A percentile compares a stretch with the other conserved stretches of the same genome.
phyloP scores from a whole-genome alignment of 805 yeast genomes.

The Myxozyma monticola region DNA sequence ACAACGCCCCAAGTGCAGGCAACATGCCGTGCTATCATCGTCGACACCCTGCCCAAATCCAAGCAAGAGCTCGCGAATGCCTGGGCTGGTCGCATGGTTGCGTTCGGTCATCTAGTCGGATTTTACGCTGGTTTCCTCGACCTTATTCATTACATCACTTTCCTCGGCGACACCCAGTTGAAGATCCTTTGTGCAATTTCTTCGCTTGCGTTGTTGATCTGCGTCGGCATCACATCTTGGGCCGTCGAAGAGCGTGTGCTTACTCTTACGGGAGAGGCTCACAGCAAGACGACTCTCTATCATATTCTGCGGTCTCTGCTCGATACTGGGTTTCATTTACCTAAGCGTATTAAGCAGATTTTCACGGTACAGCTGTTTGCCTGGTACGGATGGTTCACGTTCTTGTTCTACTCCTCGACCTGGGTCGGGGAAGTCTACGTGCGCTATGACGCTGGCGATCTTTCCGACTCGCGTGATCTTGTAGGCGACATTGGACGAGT shows the following conservation, averaged over 20 bases:
- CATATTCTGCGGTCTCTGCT: slow-evolving; percentile 14
- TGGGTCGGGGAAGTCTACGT: slow-evolving; percentile 63
- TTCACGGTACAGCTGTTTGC: slow-evolving; percentile 63
- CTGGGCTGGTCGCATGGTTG: slow-evolving; percentile 68
- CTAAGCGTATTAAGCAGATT: slow-evolving; percentile 52
- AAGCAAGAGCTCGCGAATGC: slow-evolving; percentile 64
- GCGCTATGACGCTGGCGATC: slow-evolving; percentile 26
- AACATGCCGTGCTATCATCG: slow-evolving; percentile 62
- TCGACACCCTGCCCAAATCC: slow-evolving; percentile 56
- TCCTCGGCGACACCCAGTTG: slow-evolving; percentile 53
- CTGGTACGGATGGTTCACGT: slow-evolving; percentile 70
- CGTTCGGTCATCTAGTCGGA: slow-evolving; percentile 59
- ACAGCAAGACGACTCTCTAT: slow-evolving; percentile 3
- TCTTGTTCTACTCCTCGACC: slow-evolving; percentile 64
- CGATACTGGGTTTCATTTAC: slow-evolving; percentile 38
- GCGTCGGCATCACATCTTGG: slow-evolving; percentile 46
- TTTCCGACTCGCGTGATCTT: slow-evolving; percentile 21
- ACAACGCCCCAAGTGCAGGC: slow-evolving; percentile 50
- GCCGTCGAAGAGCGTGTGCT: slow-evolving; percentile 46
- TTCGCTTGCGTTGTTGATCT: slow-evolving; percentile 44
- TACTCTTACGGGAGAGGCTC: slow-evolving; percentile 6
- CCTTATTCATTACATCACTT: slow-evolving; percentile 43
- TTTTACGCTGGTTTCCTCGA: slow-evolving; percentile 55
- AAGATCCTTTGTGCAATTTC: slow-evolving; percentile 51
- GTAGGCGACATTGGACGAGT: slow-evolving; percentile 31